Base-by-base conservation (phyloP, 208 protist species). In the Leishmania lainsoni region DNA sequence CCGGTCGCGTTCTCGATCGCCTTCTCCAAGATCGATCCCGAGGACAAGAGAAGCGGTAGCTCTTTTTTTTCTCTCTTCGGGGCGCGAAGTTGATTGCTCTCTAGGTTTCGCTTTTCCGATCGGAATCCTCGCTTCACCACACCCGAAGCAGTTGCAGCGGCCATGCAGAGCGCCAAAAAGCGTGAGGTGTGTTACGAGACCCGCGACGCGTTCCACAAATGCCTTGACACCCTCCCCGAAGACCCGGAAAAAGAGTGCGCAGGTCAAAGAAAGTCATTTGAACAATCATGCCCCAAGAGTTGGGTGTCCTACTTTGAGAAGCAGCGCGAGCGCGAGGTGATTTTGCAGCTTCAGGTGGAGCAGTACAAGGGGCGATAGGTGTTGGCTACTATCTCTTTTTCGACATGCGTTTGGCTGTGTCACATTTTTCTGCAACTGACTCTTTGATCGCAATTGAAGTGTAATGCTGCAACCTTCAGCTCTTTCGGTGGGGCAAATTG, bases 261-360 rank as follows among this genome's bases (percentile, higher is more conserved):
- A 14, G 58, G 32, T n/a, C 83, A 88, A 58, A 83, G 83, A 65
- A 92, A 87, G 58, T 81, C 59, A 12, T 90, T 93, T 73, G 81
- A 87, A 48, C 78, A 91, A 20, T 84, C 88, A 26, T 96, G 93
- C 66, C 93, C 93, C 9, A 78, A 85, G 70, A 95, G 91, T 78
- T 96, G 93, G 91, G 80, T 93, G 59, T 89, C 83, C 3, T 95
- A 95, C 81, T 96, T 96, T 86, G 90, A 94, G 65, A 95, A 96
- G 78, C 93, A 96, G 72, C 84, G 91, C 17, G 91, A 96, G 79
- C 88, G 93, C 29, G 91, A 96, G 76, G 83, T 94, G 59, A 94
- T 96, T 84, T 83, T 96, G 75, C 89, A 93, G 83, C 68, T 95
- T 45, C 91, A 96, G 75, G 84, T 95, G 49, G 90, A 94, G 29